A percentile compares a stretch with the other conserved stretches of the same genome.
Conservation (phyloP, 2,329 filamentous ascomycete genomes). For the Pseudocercospora cruenta region DNA sequence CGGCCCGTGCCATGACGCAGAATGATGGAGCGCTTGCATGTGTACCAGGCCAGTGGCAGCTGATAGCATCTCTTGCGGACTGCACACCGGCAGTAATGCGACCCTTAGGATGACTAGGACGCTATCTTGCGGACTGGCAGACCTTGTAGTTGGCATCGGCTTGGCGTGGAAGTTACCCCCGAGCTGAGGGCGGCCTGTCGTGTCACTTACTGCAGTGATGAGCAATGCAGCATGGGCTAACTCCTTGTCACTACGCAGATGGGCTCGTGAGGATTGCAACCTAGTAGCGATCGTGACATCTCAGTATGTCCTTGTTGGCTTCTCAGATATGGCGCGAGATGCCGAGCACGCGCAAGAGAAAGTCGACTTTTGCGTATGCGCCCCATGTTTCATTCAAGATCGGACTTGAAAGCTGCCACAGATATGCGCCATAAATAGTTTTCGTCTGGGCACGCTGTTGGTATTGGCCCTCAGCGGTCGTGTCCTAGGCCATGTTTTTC, state of each 20-base stretch:
- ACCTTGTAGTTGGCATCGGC: background rate
- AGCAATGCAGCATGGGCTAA: background rate
- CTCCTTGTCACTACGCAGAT: background rate
- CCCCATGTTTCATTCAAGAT: background rate
- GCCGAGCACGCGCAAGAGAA: background rate
- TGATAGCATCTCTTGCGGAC: background rate
- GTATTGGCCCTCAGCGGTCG: background rate
- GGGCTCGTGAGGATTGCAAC: background rate
- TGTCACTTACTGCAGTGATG: background rate
- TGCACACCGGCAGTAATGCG: background rate
- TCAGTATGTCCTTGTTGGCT: background rate
- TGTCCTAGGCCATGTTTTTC: background rate
- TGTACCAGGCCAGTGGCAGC: background rate
- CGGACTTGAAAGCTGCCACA: background rate
- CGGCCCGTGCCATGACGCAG: background rate
- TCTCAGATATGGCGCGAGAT: background rate
- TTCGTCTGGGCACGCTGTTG: background rate
- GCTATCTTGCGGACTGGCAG: background rate
- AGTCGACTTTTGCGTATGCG: background rate
- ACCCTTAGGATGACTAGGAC: background rate
- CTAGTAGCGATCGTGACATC: background rate
- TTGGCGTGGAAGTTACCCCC: background rate
- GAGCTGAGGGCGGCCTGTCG: background rate
- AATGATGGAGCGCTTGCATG: background rate
- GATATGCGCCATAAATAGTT: background rate